Evolutionary conservation across 23 red algal species (phyloP).

Genomic region (Gracilaria vermiculophylla): DNA sequence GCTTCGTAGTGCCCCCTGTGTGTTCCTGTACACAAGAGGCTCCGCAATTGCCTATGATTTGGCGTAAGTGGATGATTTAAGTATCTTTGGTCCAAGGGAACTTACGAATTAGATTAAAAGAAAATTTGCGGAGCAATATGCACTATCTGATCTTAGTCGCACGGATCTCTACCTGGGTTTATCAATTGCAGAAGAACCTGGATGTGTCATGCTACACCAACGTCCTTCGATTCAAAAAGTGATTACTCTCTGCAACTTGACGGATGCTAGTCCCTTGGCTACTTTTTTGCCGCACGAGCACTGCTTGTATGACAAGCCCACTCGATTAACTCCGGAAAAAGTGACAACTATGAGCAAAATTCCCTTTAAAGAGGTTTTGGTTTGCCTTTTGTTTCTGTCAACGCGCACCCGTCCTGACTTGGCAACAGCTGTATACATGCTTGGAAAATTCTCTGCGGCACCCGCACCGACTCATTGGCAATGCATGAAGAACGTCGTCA

Average conservation of each 20-base stretch:
- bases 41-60: no score
- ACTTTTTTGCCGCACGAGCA: neutral
- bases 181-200: no score
- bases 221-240: slow-evolving; percentile 1
- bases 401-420: neutral
- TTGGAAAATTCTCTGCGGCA: neutral
- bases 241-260: neutral
- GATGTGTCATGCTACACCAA: neutral
- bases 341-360: neutral
- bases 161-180: no score
- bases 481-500: neutral
- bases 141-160: no score
- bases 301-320: neutral
- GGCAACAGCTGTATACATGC: neutral
- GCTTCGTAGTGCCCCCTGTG: no score
- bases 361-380: neutral
- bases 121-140: no score
- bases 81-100: no score
- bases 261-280: neutral
- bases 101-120: no score
- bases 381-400: neutral
- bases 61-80: no score
- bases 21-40: no score
- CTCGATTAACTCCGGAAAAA: neutral
- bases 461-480: neutral